phyloP scores from a whole-genome alignment of 31 red algal species.

The Odonthalia washingtoniensis region DNA sequence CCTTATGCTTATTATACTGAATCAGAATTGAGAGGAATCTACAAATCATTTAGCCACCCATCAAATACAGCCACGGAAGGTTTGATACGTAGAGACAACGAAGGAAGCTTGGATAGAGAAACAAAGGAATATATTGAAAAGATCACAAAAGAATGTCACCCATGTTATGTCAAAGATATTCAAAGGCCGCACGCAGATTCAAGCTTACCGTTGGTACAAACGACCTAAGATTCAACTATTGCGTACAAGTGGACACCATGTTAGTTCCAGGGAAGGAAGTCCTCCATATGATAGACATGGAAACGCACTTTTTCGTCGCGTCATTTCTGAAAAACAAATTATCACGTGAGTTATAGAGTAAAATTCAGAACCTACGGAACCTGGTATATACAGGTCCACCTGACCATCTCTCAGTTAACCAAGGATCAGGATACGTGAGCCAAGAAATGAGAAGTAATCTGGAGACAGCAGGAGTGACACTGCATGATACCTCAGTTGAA shows the following conservation, averaged over 20 bases:
- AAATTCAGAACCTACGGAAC: background rate
- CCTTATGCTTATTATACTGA: too few relatives aligned
- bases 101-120: background rate
- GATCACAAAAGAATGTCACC: background rate
- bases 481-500: conserved; percentile 11
- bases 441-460: background rate
- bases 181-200: background rate
- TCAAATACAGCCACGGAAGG: background rate
- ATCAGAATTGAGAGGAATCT: too few relatives aligned
- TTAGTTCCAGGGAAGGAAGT: background rate
- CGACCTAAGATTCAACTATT: conserved; percentile 22
- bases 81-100: background rate
- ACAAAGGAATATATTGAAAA: background rate
- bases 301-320: background rate
- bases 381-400: conserved; percentile 9
- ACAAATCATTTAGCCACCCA: too few relatives aligned
- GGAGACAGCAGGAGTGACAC: background rate
- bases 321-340: conserved; percentile 3
- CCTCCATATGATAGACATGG: too few relatives aligned
- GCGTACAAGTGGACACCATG: conserved; percentile 10
- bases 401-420: conserved; percentile 8
- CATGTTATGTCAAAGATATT: background rate
- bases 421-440: conserved; percentile 19
- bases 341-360: conserved; percentile 17
- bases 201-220: conserved; percentile 33